These are phyloP conservation scores for Eucalyptus regnans DNA, from an alignment of 345 rosid genomes.

Conservation along the genomic window DNA sequence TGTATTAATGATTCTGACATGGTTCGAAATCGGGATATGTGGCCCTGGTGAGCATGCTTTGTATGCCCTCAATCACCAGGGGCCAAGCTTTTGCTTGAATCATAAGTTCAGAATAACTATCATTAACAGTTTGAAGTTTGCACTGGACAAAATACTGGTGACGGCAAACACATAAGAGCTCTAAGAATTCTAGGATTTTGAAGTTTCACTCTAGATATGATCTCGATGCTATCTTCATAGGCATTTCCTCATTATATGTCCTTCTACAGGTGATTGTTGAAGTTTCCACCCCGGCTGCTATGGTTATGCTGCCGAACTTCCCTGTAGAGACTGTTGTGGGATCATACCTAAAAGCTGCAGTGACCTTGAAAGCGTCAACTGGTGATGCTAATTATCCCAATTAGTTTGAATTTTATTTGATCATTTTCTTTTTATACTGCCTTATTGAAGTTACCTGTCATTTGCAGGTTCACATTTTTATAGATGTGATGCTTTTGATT, in stretches of 20 bases:
- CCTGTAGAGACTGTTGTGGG: slow-evolving; percentile 83
- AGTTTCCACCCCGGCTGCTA: slow-evolving; percentile 64
- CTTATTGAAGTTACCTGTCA: background rate
- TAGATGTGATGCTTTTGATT: slow-evolving; percentile 71
- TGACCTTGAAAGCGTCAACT: slow-evolving; percentile 64
- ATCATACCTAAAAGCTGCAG: slow-evolving; percentile 71
- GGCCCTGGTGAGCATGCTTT: background rate
- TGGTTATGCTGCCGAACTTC: slow-evolving; percentile 72
- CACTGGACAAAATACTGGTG: background rate
- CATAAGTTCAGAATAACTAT: background rate
- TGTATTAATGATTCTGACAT: background rate
- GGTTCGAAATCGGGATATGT: background rate
- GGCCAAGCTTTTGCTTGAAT: background rate
- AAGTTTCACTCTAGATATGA: background rate
- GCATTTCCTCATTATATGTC: background rate
- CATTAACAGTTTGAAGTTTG: background rate
- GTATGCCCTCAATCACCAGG: background rate
- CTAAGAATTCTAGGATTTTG: background rate
- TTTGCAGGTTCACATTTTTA: slow-evolving; percentile 62
- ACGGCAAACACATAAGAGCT: background rate
- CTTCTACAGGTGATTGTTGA: slow-evolving; percentile 55
- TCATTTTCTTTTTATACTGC: slow-evolving; percentile 2
- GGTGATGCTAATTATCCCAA: slow-evolving; percentile 24
- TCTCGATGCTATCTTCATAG: background rate
- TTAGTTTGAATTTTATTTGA: slow-evolving; percentile 6